A percentile compares a stretch with the other conserved stretches of the same genome.
phyloP scores from a whole-genome alignment of 2,329 filamentous ascomycete species.

The Chaetomium strumarium region DNA sequence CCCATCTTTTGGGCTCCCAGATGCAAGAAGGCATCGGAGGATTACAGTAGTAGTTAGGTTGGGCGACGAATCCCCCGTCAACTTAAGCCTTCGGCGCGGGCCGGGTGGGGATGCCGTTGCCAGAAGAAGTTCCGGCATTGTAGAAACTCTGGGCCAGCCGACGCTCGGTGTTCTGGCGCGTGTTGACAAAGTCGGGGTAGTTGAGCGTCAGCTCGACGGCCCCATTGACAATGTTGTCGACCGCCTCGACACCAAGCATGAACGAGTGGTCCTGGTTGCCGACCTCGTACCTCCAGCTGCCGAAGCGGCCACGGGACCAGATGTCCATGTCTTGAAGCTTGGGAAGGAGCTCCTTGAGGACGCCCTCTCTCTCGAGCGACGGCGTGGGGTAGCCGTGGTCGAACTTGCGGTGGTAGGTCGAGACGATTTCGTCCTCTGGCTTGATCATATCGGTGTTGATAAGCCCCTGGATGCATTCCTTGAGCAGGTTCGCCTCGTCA shows the following conservation, averaged over 20 bases:
- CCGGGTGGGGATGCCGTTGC: constrained; percentile 10
- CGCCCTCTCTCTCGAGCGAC: constrained; percentile 88
- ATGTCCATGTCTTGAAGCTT: constrained; percentile 89
- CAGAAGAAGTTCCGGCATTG: constrained; percentile 24
- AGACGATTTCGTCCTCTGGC: constrained; percentile 88
- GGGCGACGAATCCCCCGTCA: background rate
- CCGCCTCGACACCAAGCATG: constrained; percentile 93
- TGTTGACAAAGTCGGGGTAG: constrained; percentile 95
- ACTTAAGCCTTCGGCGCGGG: constrained; percentile 2
- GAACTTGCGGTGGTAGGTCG: constrained; percentile 95
- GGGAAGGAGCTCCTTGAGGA: constrained; percentile 85
- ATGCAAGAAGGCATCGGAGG: background rate
- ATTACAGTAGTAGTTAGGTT: background rate
- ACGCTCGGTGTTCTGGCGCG: constrained; percentile 61
- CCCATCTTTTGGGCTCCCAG: background rate
- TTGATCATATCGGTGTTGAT: constrained; percentile 97
- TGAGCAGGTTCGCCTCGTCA: constrained; percentile 74
- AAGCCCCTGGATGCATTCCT: constrained; percentile 90
- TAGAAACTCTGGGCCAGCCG: constrained; percentile 48
- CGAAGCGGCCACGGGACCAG: constrained; percentile 92
- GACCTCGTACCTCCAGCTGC: constrained; percentile 93
- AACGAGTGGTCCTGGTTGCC: constrained; percentile 98
- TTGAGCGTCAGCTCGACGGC: constrained; percentile 89
- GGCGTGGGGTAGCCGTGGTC: constrained; percentile 98
- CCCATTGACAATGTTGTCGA: constrained; percentile 82